A percentile compares a stretch with the other conserved stretches of the same genome.
Evolutionary conservation across 768 basidiomycete species (phyloP).

Genomic region (Podaxis rugospora): DNA sequence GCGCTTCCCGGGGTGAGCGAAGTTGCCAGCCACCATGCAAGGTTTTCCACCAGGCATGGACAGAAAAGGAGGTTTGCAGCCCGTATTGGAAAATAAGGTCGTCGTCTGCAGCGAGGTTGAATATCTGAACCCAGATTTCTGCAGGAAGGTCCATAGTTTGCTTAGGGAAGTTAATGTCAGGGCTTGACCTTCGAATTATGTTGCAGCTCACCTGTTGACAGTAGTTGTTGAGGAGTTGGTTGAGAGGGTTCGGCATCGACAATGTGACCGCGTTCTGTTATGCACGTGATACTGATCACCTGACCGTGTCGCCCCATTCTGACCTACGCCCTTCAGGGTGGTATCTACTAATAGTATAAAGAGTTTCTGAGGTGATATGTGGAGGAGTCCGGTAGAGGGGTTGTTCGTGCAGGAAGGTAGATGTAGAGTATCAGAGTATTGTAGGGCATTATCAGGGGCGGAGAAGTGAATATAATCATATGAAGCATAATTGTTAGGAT

Average conservation of each 20-base stretch:
- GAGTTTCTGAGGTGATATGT: too few relatives aligned
- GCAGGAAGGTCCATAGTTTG: constrained; percentile 43
- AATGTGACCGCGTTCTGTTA: neutral
- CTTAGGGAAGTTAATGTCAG: neutral
- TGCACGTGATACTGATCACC: neutral
- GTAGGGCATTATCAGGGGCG: too few relatives aligned
- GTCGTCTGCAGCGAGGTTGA: constrained; percentile 67
- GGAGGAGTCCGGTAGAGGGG: too few relatives aligned
- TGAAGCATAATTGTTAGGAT: too few relatives aligned
- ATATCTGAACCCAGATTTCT: constrained; percentile 69
- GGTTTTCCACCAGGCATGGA: constrained; percentile 61
- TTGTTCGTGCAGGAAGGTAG: too few relatives aligned
- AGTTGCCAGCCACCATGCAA: constrained; percentile 49
- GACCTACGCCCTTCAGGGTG: too few relatives aligned
- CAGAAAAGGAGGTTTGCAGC: constrained; percentile 58
- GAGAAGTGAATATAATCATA: too few relatives aligned
- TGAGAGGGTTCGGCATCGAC: neutral
- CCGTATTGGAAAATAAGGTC: constrained; percentile 61
- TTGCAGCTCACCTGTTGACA: neutral
- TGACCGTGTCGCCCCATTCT: too few relatives aligned
- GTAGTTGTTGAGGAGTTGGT: neutral
- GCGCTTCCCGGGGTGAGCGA: constrained; percentile 53
- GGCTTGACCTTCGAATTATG: neutral
- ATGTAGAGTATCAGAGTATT: too few relatives aligned
- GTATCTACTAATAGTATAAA: too few relatives aligned